Percentiles rank a stretch among this genome's conserved stretches.
Evolutionary conservation across 129 eudicot genomes (phyloP).

Genomic region (Helianthus annuus): DNA sequence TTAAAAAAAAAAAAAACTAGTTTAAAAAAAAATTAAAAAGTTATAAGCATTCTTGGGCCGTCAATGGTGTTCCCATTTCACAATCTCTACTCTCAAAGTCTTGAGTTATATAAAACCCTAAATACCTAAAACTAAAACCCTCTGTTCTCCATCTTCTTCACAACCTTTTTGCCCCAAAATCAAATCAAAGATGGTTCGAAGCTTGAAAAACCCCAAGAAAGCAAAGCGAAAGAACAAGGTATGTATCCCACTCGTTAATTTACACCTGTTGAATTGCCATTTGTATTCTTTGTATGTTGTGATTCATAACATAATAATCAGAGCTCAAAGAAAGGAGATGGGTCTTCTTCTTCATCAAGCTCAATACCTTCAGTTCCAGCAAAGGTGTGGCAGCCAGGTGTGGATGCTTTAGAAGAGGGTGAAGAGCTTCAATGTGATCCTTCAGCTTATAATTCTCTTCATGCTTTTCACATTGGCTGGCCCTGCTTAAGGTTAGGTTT

Average conservation of each 20-base stretch:
- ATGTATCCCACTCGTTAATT: neutral
- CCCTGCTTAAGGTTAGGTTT: slow-evolving; percentile 97
- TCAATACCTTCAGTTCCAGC: slow-evolving; percentile 54
- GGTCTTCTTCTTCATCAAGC: slow-evolving; percentile 46
- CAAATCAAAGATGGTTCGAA: slow-evolving; percentile 53
- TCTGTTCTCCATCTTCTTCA: neutral
- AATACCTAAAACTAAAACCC: slow-evolving; percentile 48
- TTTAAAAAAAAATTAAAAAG: too few species aligned
- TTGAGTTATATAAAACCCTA: slow-evolving; percentile 43
- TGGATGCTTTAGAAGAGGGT: slow-evolving; percentile 83
- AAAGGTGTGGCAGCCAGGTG: slow-evolving; percentile 97
- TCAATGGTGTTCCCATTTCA: slow-evolving; percentile 3
- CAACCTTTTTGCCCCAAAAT: neutral
- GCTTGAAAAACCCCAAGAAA: slow-evolving; percentile 76
- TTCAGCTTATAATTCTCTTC: slow-evolving; percentile 91
- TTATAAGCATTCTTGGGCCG: neutral
- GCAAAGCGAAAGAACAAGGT: slow-evolving; percentile 83
- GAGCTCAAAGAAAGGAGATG: slow-evolving; percentile 70
- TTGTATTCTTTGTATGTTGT: neutral
- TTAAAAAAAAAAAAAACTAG: too few species aligned
- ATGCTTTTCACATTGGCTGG: slow-evolving; percentile 93
- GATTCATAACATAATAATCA: slow-evolving; percentile 14
- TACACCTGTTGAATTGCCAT: neutral
- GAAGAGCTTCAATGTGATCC: slow-evolving; percentile 98
- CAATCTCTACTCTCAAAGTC: neutral